These are phyloP conservation scores for Candida vaughaniae DNA, from an alignment of 805 yeast genomes.

Conservation along the genomic window DNA sequence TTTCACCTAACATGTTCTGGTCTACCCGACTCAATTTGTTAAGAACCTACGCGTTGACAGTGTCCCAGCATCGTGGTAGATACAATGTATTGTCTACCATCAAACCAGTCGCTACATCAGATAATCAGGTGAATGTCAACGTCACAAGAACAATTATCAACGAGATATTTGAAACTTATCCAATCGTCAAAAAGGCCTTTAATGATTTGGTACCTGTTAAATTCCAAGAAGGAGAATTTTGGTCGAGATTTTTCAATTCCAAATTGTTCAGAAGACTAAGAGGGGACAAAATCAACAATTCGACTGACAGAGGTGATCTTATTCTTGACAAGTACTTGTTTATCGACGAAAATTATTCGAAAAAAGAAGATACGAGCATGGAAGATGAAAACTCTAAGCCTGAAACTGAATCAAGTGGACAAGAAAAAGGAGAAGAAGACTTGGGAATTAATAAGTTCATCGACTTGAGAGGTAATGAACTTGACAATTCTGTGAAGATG, in stretches of 20 bases:
- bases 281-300: conserved; percentile 75
- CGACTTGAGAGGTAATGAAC: conserved; percentile 77
- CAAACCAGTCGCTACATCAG: conserved; percentile 89
- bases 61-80: conserved; percentile 85
- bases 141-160: conserved; percentile 88
- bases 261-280: conserved; percentile 81
- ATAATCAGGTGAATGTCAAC: conserved; percentile 89
- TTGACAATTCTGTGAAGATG: conserved; percentile 69
- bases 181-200: conserved; percentile 85
- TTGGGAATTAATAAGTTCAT: conserved; percentile 60
- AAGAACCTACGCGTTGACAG: conserved; percentile 81
- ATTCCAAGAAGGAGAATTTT: conserved; percentile 85
- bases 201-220: conserved; percentile 83
- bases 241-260: conserved; percentile 94
- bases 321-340: conserved; percentile 81
- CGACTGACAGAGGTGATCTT: conserved; percentile 78
- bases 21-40: conserved; percentile 72
- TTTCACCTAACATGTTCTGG: conserved; percentile 88
- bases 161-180: conserved; percentile 89
- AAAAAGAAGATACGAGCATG: background rate
- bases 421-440: conserved; percentile 36
- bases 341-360: conserved; percentile 28
- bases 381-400: conserved; percentile 16
- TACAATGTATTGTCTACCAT: conserved; percentile 92
- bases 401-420: conserved; percentile 12